A percentile compares a stretch with the other conserved stretches of the same genome.
Evolutionary conservation across 108 stramenopile species (phyloP).

Genomic region (Skeletonema marinoi): DNA sequence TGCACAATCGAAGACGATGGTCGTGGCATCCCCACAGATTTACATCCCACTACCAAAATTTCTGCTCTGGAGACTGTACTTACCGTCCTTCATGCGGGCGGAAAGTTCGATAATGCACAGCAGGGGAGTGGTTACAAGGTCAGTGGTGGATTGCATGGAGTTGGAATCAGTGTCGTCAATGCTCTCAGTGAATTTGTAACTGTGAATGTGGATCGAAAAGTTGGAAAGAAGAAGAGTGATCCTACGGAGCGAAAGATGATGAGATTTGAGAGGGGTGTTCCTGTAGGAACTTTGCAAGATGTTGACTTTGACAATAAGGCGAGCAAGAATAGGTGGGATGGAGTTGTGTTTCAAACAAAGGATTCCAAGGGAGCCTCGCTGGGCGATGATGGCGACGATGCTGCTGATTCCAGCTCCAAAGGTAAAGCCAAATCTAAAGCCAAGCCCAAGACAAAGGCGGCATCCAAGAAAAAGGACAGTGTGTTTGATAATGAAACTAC

Average conservation of each 20-base stretch:
- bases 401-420: conserved; percentile 15
- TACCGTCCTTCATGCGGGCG: conserved; percentile 95
- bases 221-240: conserved; percentile 28
- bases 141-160: conserved; percentile 93
- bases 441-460: conserved; percentile 8
- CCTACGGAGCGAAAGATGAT: not conserved
- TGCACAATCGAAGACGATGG: conserved; percentile 91
- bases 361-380: conserved; percentile 5
- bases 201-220: conserved; percentile 77
- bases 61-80: conserved; percentile 93
- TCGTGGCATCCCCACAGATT: conserved; percentile 92
- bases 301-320: conserved; percentile 25
- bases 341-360: conserved; percentile 15
- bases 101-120: conserved; percentile 94
- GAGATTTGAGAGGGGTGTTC: conserved; percentile 23
- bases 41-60: conserved; percentile 76
- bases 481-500: conserved; percentile 20
- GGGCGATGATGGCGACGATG: conserved; percentile 40
- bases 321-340: conserved; percentile 33
- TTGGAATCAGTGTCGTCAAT: conserved; percentile 96
- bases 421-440: conserved; percentile 27
- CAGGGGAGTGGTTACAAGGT: conserved; percentile 90
- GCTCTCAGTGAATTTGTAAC: conserved; percentile 84
- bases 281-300: conserved; percentile 57
- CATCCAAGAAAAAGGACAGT: not conserved